Conservation (phyloP, 1,284 basidiomycete species). For the Sporisorium graminicola region DNA sequence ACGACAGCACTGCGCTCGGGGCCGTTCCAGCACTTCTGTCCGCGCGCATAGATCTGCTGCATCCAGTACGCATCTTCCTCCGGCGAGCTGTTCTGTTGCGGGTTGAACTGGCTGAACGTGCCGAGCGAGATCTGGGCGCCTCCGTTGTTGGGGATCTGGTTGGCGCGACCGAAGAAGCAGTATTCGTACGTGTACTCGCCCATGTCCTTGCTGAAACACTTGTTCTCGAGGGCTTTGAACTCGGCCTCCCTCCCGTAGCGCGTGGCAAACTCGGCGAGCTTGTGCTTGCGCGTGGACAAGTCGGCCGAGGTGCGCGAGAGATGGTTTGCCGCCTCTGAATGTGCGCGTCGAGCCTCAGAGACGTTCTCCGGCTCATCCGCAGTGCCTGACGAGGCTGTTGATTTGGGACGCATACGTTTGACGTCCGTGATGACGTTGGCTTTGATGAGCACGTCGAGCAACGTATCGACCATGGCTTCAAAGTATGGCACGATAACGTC, state of each 20-base stretch:
- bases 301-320: constrained; percentile 72
- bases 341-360: constrained; percentile 73
- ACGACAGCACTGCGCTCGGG: constrained; percentile 86
- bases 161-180: constrained; percentile 90
- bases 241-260: constrained; percentile 86
- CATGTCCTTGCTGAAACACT: constrained; percentile 81
- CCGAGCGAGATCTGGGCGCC: constrained; percentile 85
- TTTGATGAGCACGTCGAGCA: constrained; percentile 78
- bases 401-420: constrained; percentile 44
- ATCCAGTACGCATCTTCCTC: constrained; percentile 80
- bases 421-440: constrained; percentile 75
- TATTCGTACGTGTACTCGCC: constrained; percentile 98
- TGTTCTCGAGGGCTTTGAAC: constrained; percentile 92
- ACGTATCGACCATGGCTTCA: constrained; percentile 77
- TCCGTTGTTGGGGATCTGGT: constrained; percentile 88
- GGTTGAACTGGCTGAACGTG: constrained; percentile 72
- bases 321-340: constrained; percentile 67
- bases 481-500: constrained; percentile 83
- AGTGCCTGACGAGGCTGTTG: constrained; percentile 1
- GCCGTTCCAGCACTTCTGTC: constrained; percentile 93
- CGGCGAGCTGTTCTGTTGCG: constrained; percentile 79
- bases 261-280: constrained; percentile 74
- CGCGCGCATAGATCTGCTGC: constrained; percentile 84
- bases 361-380: constrained; percentile 60
- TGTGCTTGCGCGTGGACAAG: constrained; percentile 72